Evolutionary conservation across 495 filamentous ascomycete species (phyloP).

Genomic region (Darksidea phi): DNA sequence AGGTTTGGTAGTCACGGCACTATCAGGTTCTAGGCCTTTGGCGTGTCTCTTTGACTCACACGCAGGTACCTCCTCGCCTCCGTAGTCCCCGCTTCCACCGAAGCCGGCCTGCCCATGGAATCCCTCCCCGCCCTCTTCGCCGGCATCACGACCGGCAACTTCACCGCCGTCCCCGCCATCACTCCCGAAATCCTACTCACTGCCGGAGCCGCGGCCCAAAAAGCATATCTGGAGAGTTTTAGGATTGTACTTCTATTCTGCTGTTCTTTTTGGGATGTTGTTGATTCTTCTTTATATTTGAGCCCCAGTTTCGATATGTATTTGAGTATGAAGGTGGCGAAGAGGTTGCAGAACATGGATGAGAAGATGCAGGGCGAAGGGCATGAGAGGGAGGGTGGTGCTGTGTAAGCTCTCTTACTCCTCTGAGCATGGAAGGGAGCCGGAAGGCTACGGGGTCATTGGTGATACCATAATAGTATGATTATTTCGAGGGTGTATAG

Average conservation of each 20-base stretch:
- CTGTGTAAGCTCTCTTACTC: constrained; percentile 7
- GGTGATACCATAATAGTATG: too few relatives aligned
- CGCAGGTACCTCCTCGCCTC: constrained; percentile 40
- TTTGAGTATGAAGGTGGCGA: constrained; percentile 44
- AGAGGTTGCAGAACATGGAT: constrained; percentile 41
- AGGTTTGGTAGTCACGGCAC: too few relatives aligned
- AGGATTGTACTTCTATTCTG: constrained; percentile 50
- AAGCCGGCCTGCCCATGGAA: constrained; percentile 48
- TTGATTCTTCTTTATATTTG: constrained; percentile 47
- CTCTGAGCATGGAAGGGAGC: too few relatives aligned
- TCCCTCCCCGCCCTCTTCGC: constrained; percentile 45
- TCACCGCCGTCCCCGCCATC: constrained; percentile 48
- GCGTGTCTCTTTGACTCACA: too few relatives aligned
- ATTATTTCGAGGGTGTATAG: too few relatives aligned
- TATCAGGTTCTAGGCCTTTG: too few relatives aligned
- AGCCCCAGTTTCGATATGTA: constrained; percentile 42
- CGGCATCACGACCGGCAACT: constrained; percentile 42
- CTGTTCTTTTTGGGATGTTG: constrained; percentile 49
- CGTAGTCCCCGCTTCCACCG: constrained; percentile 45
- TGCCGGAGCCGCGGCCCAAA: constrained; percentile 42
- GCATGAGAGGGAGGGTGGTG: constrained; percentile 26
- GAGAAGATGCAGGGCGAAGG: constrained; percentile 28
- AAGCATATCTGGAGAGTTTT: constrained; percentile 48
- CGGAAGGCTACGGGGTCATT: too few relatives aligned
- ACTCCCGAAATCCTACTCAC: constrained; percentile 43